Conservation (phyloP, 2,329 filamentous ascomycete genomes). For the Plectosphaerella sp. region DNA sequence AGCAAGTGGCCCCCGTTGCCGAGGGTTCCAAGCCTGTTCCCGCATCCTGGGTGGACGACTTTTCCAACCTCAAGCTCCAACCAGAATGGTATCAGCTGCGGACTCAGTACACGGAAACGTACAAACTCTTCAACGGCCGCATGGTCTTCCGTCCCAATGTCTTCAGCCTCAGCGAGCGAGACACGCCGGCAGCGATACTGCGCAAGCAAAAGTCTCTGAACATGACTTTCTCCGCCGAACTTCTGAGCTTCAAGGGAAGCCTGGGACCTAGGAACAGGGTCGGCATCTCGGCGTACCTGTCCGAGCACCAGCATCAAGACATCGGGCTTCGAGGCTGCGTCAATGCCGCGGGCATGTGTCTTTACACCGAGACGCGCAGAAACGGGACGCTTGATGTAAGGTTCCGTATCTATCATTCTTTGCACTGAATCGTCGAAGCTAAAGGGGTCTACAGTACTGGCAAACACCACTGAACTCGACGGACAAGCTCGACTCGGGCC, state of each 20-base stretch:
- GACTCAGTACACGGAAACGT: constrained; percentile 4
- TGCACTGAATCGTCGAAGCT: no score
- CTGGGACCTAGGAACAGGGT: constrained; percentile 15
- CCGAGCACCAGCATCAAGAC: constrained; percentile 18
- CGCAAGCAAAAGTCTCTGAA: constrained; percentile 22
- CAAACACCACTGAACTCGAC: constrained; percentile 2
- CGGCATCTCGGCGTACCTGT: constrained; percentile 19
- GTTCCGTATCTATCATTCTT: no score
- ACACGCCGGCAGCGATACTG: constrained; percentile 19
- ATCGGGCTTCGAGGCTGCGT: constrained; percentile 18
- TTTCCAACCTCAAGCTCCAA: background rate
- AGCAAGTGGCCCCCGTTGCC: constrained; percentile 1
- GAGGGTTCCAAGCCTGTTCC: background rate
- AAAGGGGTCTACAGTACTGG: constrained; percentile 2
- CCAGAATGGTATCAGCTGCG: constrained; percentile 8
- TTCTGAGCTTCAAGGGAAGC: constrained; percentile 7
- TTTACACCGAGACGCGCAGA: constrained; percentile 4
- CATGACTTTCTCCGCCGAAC: constrained; percentile 20
- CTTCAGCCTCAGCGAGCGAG: constrained; percentile 19
- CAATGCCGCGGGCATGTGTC: constrained; percentile 12
- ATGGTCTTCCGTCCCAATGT: constrained; percentile 25
- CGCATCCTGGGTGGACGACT: constrained; percentile 3
- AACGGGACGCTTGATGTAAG: constrained; percentile 7
- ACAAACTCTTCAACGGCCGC: constrained; percentile 1
- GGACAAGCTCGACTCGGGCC: background rate